Conservation (phyloP, 345 rosid species). For the Gynandropsis gynandra region DNA sequence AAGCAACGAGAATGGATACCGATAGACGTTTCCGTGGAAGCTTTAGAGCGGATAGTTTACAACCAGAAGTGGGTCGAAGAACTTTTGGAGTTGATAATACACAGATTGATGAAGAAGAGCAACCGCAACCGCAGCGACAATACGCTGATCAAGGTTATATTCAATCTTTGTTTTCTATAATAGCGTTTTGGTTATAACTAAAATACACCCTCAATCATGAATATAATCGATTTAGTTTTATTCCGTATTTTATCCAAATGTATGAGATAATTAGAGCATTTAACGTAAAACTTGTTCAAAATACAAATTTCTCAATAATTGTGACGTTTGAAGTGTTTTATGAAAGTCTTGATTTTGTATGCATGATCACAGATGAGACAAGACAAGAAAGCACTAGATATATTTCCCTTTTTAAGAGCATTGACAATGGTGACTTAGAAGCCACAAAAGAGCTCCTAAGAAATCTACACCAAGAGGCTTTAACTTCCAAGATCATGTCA, state of each 20-base stretch:
- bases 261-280: too few relatives aligned
- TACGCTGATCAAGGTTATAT: too few relatives aligned
- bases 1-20: constrained; percentile 21
- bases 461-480: constrained; percentile 23
- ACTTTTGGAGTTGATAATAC: constrained; percentile 24
- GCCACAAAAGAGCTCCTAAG: constrained; percentile 38
- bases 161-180: too few relatives aligned
- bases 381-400: constrained; percentile 23
- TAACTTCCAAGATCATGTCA: constrained; percentile 41
- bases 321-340: too few relatives aligned
- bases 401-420: constrained; percentile 42
- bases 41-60: constrained; percentile 24
- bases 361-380: neutral
- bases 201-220: too few relatives aligned
- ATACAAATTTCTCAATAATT: too few relatives aligned
- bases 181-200: too few relatives aligned
- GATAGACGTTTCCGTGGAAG: constrained; percentile 27
- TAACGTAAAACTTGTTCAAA: too few relatives aligned
- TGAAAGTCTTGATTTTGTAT: neutral
- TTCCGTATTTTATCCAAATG: too few relatives aligned
- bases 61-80: constrained; percentile 8
- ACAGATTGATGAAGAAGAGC: constrained; percentile 22
- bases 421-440: constrained; percentile 52
- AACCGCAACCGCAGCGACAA: too few relatives aligned
- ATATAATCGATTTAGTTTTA: too few relatives aligned